Evolutionary conservation across 805 yeast species (phyloP), one percentile per base, ranked within the genome.

Genomic region (Nematodospora valgi): DNA sequence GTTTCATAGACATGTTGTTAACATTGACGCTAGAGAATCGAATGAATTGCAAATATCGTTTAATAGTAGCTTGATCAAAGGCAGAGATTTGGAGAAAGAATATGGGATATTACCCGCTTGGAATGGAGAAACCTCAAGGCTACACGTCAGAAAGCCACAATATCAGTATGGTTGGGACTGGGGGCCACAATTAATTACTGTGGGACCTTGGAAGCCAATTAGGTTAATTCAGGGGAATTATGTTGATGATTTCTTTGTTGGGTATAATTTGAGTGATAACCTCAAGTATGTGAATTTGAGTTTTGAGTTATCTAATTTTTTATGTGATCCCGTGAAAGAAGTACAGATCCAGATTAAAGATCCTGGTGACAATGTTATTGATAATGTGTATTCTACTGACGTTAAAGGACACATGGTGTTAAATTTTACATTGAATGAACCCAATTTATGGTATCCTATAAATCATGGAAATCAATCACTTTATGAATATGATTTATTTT

Each of bases 111-210:
- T 50, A 15, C 32, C 21, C 7, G 57, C 58, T n/a, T 70, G 54
- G 48, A 65, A 68, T 38, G 76, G 75, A 3, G 75, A 72, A 15
- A 41, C 63, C 10, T 51, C 62, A 31, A 54, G 79, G 23, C 48
- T 64, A 36, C 64, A 69, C 33, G 61, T 67, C 12, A 54, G 79
- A 40, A 72, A 72, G 45, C 74, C 78, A 1, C 78, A 70, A 48
- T 72, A 72, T 45, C 75, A 72, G 38, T 73, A 58, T 44, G 78
- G 79, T 2, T 73, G 78, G 79, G 79, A 73, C 47, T 73, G 78
- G 79, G 77, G 76, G 12, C 72, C 72, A 4, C 31, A 52, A 3
- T 47, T 65, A 27, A 50, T 67, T 49, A 57, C 71, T 3, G 65
- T 72, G 46, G 76, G 76, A 10, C 70, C 71, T 2, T 68, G 58